Evolutionary conservation across 345 rosid species (phyloP).

Genomic region (Garcia nutans): DNA sequence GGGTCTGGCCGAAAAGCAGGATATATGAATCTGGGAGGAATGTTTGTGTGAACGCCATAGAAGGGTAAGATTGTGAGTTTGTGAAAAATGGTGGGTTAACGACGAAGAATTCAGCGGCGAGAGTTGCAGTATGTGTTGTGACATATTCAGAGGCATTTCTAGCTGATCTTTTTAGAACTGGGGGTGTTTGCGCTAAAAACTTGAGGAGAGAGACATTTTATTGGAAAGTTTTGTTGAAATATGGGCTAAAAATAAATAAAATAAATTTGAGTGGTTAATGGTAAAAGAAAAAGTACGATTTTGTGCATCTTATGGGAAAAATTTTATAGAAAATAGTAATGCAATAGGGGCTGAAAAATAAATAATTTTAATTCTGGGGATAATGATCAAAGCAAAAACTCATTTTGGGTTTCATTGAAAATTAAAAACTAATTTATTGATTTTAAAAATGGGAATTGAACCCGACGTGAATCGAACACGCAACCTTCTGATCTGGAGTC

Average conservation of each 20-base stretch:
- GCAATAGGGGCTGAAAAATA: not conserved
- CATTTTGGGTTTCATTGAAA: too few species aligned
- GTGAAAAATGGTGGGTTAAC: slow-evolving; percentile 10
- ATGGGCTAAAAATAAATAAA: not conserved
- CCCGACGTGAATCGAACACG: slow-evolving; percentile 81
- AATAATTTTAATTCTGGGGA: too few species aligned
- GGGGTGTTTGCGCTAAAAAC: not conserved
- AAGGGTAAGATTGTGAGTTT: slow-evolving; percentile 9
- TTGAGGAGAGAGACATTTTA: not conserved
- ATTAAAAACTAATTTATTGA: too few species aligned
- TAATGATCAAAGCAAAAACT: too few species aligned
- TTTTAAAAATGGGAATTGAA: slow-evolving; percentile 27
- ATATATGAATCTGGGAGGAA: slow-evolving; percentile 22
- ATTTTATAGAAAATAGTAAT: too few species aligned
- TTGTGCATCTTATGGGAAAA: not conserved
- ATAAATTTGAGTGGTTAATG: not conserved
- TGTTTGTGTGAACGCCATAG: slow-evolving; percentile 22
- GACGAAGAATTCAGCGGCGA: slow-evolving; percentile 23
- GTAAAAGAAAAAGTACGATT: too few species aligned
- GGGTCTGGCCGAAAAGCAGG: slow-evolving; percentile 50
- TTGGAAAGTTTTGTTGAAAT: not conserved
- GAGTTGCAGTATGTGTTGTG: slow-evolving; percentile 26
- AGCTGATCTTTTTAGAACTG: not conserved
- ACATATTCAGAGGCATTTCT: slow-evolving; percentile 8
- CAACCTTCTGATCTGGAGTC: slow-evolving; percentile 97